Evolutionary conservation across 2,329 filamentous ascomycete species (phyloP).

Genomic region (Xylaria sp.): DNA sequence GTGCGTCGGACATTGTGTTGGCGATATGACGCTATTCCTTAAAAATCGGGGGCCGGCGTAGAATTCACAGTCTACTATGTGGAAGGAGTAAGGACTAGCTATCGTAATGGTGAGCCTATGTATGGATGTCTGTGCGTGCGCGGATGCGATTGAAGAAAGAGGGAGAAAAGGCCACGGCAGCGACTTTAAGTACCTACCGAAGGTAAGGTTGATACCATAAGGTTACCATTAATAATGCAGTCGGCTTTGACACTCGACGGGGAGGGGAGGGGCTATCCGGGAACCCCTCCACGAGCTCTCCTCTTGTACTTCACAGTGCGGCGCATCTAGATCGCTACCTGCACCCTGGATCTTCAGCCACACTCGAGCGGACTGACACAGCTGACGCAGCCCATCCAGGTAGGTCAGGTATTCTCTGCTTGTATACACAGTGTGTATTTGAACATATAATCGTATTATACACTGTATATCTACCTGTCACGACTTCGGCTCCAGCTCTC

Average conservation of each 20-base stretch:
- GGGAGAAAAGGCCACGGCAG: slow-evolving; percentile 26
- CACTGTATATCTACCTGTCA: slow-evolving; percentile 35
- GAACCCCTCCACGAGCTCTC: slow-evolving; percentile 20
- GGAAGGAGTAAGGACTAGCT: not conserved
- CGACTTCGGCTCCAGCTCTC: slow-evolving; percentile 35
- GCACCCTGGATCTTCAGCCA: too few species aligned
- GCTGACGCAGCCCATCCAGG: not conserved
- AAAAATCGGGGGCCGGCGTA: slow-evolving; percentile 13
- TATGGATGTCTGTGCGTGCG: not conserved
- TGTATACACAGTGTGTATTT: not conserved
- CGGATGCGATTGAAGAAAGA: not conserved
- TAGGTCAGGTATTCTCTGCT: not conserved
- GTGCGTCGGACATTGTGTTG: slow-evolving; percentile 74
- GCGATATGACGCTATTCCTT: slow-evolving; percentile 23
- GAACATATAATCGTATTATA: not conserved
- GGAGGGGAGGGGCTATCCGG: slow-evolving; percentile 3
- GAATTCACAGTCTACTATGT: slow-evolving; percentile 12
- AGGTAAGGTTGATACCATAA: slow-evolving; percentile 6
- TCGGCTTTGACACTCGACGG: slow-evolving; percentile 19
- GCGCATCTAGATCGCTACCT: slow-evolving; percentile 38
- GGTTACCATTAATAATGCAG: slow-evolving; percentile 37
- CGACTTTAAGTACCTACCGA: slow-evolving; percentile 22
- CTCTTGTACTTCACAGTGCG: slow-evolving; percentile 42
- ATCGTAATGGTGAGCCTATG: not conserved
- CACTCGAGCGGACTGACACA: too few species aligned